Base-by-base conservation (phyloP, 495 filamentous ascomycete genomes). In the Trichocladium uniseriatum region DNA sequence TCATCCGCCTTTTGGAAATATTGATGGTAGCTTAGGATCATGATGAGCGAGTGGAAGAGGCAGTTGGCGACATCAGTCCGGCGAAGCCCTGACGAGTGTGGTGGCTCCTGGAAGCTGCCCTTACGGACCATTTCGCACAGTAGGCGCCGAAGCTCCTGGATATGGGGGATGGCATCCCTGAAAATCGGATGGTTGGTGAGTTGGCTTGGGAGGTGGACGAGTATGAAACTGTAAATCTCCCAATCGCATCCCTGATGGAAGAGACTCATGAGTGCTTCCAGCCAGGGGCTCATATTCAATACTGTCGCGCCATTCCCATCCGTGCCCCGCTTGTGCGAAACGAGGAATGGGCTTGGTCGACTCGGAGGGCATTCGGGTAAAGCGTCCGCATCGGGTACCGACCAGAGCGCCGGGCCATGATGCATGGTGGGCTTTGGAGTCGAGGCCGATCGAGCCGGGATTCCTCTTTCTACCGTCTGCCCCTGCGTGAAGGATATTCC, bases 201-300 rank as follows among this genome's bases (percentile, higher is more conserved):
- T 58, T 96, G 91, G 20, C 84, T 82, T 11, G 86, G 82, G n/a
- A 95, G 68, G 61, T 95, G 86, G 11, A 86, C 83, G 11, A 97
- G 73, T 24, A 92, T 77, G 61, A 88, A 95, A 67, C 86, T 90
- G 72, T 94, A 95, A 1, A 95, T 69, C 64, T 97, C 89, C 94
- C 94, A 99, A 43, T 95, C 85, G 24, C 79, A 79, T 39, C 83
- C 85, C 35, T 84, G 72, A 54, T 87, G 81, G 27, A 99, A 68
- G 16, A 94, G 67, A 2, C 75, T 76, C 32, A 90, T 78, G 32
- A 94, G 66, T 8, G 78, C 70, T 43, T 92, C 84, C 14, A 95
- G 72, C 84, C 89, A 95, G 40, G 81, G 65, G 14, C 75, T 75
- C 21, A 89, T 77, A 46, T 86, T 76, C 39, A 95, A 61, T 19